Base-by-base conservation (phyloP, 106 monocot species). In the Amphibolis antarctica region DNA sequence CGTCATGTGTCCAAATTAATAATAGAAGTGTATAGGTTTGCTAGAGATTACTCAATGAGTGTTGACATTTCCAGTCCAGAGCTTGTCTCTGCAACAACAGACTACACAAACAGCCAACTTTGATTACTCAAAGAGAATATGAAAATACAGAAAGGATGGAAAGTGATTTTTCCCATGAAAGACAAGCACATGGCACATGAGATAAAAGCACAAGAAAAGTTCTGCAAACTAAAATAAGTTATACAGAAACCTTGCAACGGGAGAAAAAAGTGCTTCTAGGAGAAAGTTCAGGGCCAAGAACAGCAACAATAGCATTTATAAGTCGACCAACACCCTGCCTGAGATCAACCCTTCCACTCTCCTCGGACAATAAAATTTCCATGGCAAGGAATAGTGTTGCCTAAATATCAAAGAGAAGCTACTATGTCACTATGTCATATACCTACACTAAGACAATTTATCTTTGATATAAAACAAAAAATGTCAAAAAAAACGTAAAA, bases 251-350 rank as follows among this genome's bases (percentile, higher is more conserved):
- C 96, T 91, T 90, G 85, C 98, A 98, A 46, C 96, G 96, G 23
- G 87, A 90, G 75, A 91, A 98, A 52, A 98, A 98, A 23, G 84
- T 91, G 70, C 98, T 98, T 22, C 87, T 82, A 81, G 98, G 91
- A 71, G 79, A 74, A 73, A 98, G 91, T 73, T 98, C 98, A 30
- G 98, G 98, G 59, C 98, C 98, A 90, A 98, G 74, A 28, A 91
- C 91, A 57, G 91, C 98, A 61, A 98, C 84, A 63, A 98, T 82
- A 42, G 87, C 91, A 88, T 98, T 98, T 46, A 98, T 74, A 47
- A 98, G 74, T 26, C 74, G 78, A 22, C 80, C 91, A 59, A 98
- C 75, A 62, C 73, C 98, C 74, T 98, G 91, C 18, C 85, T 80
- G 63, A 98, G 73, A 69, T 91, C 91, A 75, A 85, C 67, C 48